Percentiles rank a stretch among this genome's conserved stretches.
Evolutionary conservation across 78 protist genomes (phyloP).

Genomic region (slime mould (Dictyostelium discoideum)): dicty_2.7 NC_007090.3:3226501-3227000

Average conservation of each 20-base stretch:
- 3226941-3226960: conserved; percentile 77
- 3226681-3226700: too few relatives aligned
- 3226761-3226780: conserved; percentile 10
- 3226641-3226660: conserved; percentile 3
- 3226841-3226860: too few relatives aligned
- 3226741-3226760: not conserved
- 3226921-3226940: conserved; percentile 56
- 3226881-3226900: not conserved
- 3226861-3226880: not conserved
- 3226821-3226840: conserved; percentile 12
- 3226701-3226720: not conserved
- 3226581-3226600: not conserved
- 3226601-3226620: not conserved
- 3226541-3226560: not conserved
- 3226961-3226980: conserved; percentile 64
- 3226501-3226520: not conserved
- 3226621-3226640: conserved; percentile 15
- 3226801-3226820: conserved; percentile 64
- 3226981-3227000: conserved; percentile 71
- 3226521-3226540: not conserved
- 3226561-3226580: not conserved
- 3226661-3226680: not conserved
- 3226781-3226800: conserved; percentile 66
- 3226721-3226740: not conserved
- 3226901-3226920: not conserved